Conservation (phyloP, 1,139 yeast species). For the Nakaseomyces nivariensis region DNA sequence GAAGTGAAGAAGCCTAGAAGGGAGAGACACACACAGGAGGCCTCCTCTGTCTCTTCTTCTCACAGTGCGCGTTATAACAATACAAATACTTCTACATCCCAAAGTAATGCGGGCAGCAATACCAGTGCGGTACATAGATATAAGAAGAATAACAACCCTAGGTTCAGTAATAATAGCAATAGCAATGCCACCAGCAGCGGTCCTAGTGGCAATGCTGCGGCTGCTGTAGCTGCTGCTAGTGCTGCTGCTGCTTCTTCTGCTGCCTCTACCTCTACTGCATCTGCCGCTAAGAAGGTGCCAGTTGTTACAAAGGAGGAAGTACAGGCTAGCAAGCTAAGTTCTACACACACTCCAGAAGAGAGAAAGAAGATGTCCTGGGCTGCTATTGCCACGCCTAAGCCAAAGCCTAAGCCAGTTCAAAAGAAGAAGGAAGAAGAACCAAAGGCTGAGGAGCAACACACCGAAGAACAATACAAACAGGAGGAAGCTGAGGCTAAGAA, state of each 20-base stretch:
- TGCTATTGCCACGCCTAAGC: constrained; percentile 32
- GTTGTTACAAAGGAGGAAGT: constrained; percentile 14
- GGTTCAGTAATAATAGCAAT: not conserved
- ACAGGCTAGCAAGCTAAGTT: constrained; percentile 10
- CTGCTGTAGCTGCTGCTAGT: constrained; percentile 7
- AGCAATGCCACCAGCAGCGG: constrained; percentile 8
- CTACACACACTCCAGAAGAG: constrained; percentile 4
- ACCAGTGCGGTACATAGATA: constrained; percentile 3
- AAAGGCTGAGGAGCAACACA: not conserved
- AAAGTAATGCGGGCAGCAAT: constrained; percentile 8
- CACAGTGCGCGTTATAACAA: constrained; percentile 4
- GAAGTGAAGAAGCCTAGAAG: constrained; percentile 49
- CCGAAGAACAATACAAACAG: not conserved
- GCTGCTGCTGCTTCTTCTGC: constrained; percentile 5
- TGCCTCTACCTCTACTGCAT: constrained; percentile 13
- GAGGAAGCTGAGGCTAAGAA: not conserved
- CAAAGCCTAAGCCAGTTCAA: constrained; percentile 22
- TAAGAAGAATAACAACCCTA: not conserved
- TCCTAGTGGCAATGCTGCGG: constrained; percentile 20
- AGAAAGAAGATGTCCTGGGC: constrained; percentile 34
- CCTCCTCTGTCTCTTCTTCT: constrained; percentile 1
- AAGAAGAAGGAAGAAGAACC: constrained; percentile 9
- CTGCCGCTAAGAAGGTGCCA: constrained; percentile 19
- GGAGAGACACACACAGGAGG: constrained; percentile 27
- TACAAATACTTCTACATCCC: not conserved